Evolutionary conservation across 495 filamentous ascomycete genomes (phyloP).

Genomic region (Penicillium silybi): DNA sequence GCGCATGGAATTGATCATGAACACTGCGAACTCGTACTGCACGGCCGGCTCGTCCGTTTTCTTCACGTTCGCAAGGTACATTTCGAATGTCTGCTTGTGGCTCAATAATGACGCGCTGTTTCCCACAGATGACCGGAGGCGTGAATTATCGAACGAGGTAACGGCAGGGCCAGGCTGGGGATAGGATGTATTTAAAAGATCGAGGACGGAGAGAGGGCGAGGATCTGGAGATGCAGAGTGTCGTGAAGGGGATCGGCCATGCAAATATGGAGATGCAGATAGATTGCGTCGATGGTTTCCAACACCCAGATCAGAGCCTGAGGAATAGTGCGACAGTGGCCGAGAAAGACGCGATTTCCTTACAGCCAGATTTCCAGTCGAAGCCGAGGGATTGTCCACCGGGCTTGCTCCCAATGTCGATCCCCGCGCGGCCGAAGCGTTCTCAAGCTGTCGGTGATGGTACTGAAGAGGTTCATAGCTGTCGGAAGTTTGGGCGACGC

Average conservation of each 20-base stretch:
- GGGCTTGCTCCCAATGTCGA: slow-evolving; percentile 15
- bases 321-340: slow-evolving; percentile 69
- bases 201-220: slow-evolving; percentile 76
- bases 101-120: slow-evolving; percentile 85
- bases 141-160: slow-evolving; percentile 68
- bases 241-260: slow-evolving; percentile 54
- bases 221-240: slow-evolving; percentile 70
- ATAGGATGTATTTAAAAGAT: slow-evolving; percentile 85
- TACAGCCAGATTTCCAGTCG: slow-evolving; percentile 56
- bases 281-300: slow-evolving; percentile 55
- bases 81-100: slow-evolving; percentile 87
- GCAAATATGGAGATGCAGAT: slow-evolving; percentile 46
- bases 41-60: slow-evolving; percentile 86
- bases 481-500: slow-evolving; percentile 31
- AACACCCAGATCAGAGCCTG: slow-evolving; percentile 57
- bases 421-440: slow-evolving; percentile 6
- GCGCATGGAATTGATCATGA: slow-evolving; percentile 81
- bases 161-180: slow-evolving; percentile 77
- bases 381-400: slow-evolving; percentile 17
- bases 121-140: slow-evolving; percentile 73
- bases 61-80: slow-evolving; percentile 95
- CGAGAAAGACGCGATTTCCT: slow-evolving; percentile 54
- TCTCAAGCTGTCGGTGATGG: slow-evolving; percentile 40
- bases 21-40: slow-evolving; percentile 93
- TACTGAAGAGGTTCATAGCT: slow-evolving; percentile 47